These are phyloP conservation scores for Dunaliella salina DNA, from an alignment of 163 green algal species.

Conservation along the genomic window DNA sequence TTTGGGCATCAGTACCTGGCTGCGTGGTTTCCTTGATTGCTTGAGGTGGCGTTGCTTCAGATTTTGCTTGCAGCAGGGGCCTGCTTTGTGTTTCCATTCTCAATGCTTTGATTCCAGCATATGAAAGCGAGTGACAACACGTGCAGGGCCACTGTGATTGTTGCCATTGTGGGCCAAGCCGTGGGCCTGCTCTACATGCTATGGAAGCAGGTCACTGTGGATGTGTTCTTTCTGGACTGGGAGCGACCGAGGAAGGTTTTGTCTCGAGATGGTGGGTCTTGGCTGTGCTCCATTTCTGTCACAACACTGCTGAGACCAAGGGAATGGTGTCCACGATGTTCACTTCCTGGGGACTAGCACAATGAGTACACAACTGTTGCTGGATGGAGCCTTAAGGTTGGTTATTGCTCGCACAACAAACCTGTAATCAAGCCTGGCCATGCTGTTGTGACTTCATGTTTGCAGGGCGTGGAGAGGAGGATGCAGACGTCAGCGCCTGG, in stretches of 20 bases:
- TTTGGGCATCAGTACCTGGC: not conserved
- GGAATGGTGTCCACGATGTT: too few species aligned
- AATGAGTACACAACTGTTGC: too few species aligned
- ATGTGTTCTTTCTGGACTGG: conserved; percentile 78
- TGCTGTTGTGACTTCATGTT: not conserved
- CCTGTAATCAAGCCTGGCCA: too few species aligned
- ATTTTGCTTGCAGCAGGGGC: not conserved
- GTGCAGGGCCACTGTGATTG: conserved; percentile 42
- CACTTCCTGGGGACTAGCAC: too few species aligned
- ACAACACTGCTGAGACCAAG: too few species aligned
- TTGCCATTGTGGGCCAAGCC: conserved; percentile 55
- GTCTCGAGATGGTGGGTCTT: conserved; percentile 12
- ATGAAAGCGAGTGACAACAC: too few species aligned
- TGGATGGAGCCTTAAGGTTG: too few species aligned
- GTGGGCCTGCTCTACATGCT: conserved; percentile 46
- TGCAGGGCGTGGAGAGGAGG: conserved; percentile 39
- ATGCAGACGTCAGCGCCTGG: conserved; percentile 55
- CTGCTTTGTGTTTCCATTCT: not conserved
- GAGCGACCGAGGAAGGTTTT: conserved; percentile 56
- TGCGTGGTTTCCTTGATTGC: not conserved
- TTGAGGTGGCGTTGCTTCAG: not conserved
- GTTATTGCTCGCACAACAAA: too few species aligned
- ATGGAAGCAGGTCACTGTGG: conserved; percentile 40
- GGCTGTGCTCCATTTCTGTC: not conserved
- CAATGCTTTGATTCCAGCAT: not conserved